Percentiles rank a stretch among this genome's conserved stretches.
Conservation (phyloP, 2,329 filamentous ascomycete species). For the Arachnomyces sp. region DNA sequence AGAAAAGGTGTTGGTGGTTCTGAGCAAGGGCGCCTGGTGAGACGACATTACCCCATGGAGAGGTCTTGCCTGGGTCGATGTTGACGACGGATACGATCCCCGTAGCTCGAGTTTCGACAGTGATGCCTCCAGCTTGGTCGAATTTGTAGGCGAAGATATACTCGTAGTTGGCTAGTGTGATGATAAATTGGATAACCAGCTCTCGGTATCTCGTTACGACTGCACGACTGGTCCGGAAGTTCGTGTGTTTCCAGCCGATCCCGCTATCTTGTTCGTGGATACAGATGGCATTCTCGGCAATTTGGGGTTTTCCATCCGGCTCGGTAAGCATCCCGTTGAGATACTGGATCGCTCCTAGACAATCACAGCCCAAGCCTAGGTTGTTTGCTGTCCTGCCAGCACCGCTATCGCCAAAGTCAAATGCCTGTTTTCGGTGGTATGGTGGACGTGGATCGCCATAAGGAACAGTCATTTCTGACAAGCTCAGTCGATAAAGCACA, state of each 20-base stretch:
- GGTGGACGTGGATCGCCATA: constrained; percentile 56
- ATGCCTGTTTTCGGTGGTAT: constrained; percentile 59
- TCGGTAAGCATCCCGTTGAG: constrained; percentile 47
- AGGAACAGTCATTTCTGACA: constrained; percentile 59
- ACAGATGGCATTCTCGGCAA: constrained; percentile 55
- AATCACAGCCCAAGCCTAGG: constrained; percentile 59
- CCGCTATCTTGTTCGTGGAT: constrained; percentile 63
- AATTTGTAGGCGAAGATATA: constrained; percentile 60
- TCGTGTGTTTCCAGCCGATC: constrained; percentile 63
- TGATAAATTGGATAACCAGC: constrained; percentile 59
- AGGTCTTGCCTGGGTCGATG: constrained; percentile 50
- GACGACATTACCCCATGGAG: constrained; percentile 54
- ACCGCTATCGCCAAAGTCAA: constrained; percentile 60
- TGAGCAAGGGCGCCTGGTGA: constrained; percentile 56
- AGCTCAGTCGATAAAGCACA: constrained; percentile 55
- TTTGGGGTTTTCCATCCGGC: constrained; percentile 43
- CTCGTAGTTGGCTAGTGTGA: constrained; percentile 63
- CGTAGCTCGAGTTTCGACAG: constrained; percentile 55
- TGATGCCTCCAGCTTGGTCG: constrained; percentile 54
- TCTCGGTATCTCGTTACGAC: constrained; percentile 55
- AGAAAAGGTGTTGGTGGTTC: constrained; percentile 65
- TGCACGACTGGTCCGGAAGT: constrained; percentile 55
- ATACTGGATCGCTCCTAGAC: constrained; percentile 56
- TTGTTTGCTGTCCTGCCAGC: constrained; percentile 57
- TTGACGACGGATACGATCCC: constrained; percentile 57